Evolutionary conservation across 768 basidiomycete species (phyloP), one percentile per base, ranked within the genome.

Genomic region (Podaxis carcinomalis): DNA sequence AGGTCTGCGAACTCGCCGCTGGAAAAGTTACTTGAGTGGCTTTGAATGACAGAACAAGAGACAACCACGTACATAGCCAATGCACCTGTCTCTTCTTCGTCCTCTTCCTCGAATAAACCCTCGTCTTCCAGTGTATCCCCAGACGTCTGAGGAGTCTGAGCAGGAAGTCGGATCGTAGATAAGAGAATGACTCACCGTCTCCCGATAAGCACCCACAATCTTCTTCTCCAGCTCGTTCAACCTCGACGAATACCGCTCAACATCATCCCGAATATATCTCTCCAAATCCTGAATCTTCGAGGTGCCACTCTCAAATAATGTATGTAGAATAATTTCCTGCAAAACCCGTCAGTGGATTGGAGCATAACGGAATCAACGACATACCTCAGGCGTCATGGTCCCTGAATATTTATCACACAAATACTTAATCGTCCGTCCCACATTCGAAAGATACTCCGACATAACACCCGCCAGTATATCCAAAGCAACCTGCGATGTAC

Each of bases 241-340:
- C 52, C 93, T 85, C 7, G 79, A 72, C 6, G 93, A 92, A 68
- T 96, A 88, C 49, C 92, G 82, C 66, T 93, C 79, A 42, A 98
- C 81, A 62, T 97, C 96, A 63, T 98, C 95, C 52, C 84, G 84
- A 69, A 98, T 84, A 70, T 97, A 95, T 11, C 87, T 81, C 66
- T 95, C 93, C 0, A 98, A 82, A 63, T 92, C 89, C 67, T 86
- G 80, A 7, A 94, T 76, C 58, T 85, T 83, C 0, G 92, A 85
- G 5, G 83, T 85, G 4, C 95, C 95, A 62, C 90, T 92, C 74
- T 97, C 93, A 65, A 95, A 92, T 16, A 98, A 76, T 0, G 93
- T 90, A 70, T 96, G 93, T 1, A 95, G 80, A 39, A 96, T 87
- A 36, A 97, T 95, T 86, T 96, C 93, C 93, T 96, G 61, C n/a